Evolutionary conservation across 2,329 filamentous ascomycete species (phyloP), one percentile per base, ranked within the genome.

Genomic region (Dryadomyces quercus-mongolicae): DNA sequence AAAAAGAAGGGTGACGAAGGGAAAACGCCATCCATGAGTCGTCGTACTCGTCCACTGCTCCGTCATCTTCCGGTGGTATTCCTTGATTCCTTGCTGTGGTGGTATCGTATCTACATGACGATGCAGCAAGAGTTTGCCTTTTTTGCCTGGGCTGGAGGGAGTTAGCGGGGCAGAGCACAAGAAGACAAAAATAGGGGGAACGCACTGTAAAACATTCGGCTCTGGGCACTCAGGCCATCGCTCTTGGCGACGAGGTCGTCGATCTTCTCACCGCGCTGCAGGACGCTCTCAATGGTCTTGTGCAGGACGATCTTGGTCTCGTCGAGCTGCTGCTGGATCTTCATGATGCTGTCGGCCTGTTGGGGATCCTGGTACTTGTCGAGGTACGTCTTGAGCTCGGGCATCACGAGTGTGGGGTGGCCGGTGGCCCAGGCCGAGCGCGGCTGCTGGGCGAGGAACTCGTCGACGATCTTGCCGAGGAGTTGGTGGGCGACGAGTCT

Each of bases 301-400:
- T 97, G 90, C 63, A 98, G 77, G 56, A 95, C 85, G 66, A 95
- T 91, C 80, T 96, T 97, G 57, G 92, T 97, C 77, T 96, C 91
- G 66, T 97, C 91, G 58, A 98, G 77, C 74, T 98, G 90, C 72
- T 89, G 86, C 71, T 97, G 92, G 64, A 98, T 96, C 77, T 89
- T 91, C 76, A 89, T 81, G 67, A 97, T 94, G 70, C 85, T 92
- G 72, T 95, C 90, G 61, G 89, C 91, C 71, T 94, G 53, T 65
- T 84, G 76, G 13, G 92, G 90, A 68, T 96, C 87, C 73, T 95
- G 88, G 72, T 90, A 95, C 64, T 77, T 77, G 64, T 65, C 64
- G 49, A 81, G 67, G 70, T 95, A 95, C 45, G 89, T 85, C 68
- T 88, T 84, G 54, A 97, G 77, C 66, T 85, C 79, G 46, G 86